Evolutionary conservation across 2,329 filamentous ascomycete genomes (phyloP), one percentile per base, ranked within the genome.

Genomic region (Alternaria arbusti): DNA sequence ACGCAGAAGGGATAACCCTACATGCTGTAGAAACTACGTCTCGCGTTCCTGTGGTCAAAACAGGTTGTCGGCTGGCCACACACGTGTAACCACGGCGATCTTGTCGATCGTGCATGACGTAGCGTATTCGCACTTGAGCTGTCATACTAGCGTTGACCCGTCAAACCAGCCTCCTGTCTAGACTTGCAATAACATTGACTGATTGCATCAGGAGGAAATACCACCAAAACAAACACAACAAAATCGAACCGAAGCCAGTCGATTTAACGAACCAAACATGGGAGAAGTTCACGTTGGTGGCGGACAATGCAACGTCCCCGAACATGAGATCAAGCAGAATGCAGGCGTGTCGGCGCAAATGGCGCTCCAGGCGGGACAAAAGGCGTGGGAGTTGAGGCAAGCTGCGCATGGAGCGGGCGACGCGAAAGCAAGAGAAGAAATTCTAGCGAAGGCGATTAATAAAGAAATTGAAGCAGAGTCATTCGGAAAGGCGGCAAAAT

Each of bases 391-490:
- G 3, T 56, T 80, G n/a, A 71, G 77, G 46, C 78, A 81, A 70
- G 79, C 79, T 46, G 79, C 79, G 23, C 75, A 78, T 54, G 79
- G 70, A n/a, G 78, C 79, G 3, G 78, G 74, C 23, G 78, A 81
- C 57, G 73, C 79, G 10, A 65, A 80, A 50, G 79, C 76, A 50
- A 74, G 79, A 56, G 76, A 81, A 69, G 73, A 79, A 57, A 78
- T 79, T 15, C 74, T 81, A 9, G 78, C 77, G 3, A 78, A 80
- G 66, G 79, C 79, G 20, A 74, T 81, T 65, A 78, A 81, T 63
- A 80, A 79, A 57, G 77, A 80, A 49, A 80, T 81, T 45, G 79
- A 81, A 66, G 79, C 79, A 3, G 79, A 81, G 54, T 80, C 78
- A 0, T 81, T 81, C 54, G 79, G 79, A 30, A 81, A 81, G 59